These are phyloP conservation scores for Gaeumannomyces tritici DNA, from an alignment of 2,329 filamentous ascomycete species.

Conservation along the genomic window DNA sequence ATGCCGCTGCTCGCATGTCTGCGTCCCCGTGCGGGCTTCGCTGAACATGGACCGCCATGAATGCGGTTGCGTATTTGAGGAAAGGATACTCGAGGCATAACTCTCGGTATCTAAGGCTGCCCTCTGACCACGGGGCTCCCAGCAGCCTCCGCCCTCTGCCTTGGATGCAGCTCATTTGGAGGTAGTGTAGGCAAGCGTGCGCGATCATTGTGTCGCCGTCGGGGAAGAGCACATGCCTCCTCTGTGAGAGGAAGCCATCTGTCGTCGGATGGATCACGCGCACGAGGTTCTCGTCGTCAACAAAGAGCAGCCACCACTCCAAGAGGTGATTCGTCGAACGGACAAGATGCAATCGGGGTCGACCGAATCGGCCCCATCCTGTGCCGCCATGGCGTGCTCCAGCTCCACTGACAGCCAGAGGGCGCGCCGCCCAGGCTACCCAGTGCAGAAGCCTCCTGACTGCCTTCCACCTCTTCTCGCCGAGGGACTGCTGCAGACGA, in stretches of 20 bases:
- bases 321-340: not conserved
- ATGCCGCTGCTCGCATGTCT: not conserved
- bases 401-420: not conserved
- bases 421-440: not conserved
- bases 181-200: not conserved
- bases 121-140: not conserved
- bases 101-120: not conserved
- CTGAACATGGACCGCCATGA: not conserved
- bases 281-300: not conserved
- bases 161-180: not conserved
- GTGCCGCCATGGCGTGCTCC: not conserved
- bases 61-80: not conserved
- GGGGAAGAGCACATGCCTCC: not conserved
- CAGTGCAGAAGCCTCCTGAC: not conserved
- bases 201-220: not conserved
- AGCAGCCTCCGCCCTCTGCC: too few species aligned
- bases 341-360: not conserved
- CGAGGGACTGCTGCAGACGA: not conserved
- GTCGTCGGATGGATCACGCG: not conserved
- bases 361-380: not conserved
- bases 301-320: constrained; percentile 1
- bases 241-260: not conserved
- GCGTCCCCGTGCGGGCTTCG: not conserved
- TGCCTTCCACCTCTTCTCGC: not conserved
- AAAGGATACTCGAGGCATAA: not conserved